These are phyloP conservation scores for Rubroshorea leprosula DNA, from an alignment of 345 rosid genomes.

Conservation along the genomic window DNA sequence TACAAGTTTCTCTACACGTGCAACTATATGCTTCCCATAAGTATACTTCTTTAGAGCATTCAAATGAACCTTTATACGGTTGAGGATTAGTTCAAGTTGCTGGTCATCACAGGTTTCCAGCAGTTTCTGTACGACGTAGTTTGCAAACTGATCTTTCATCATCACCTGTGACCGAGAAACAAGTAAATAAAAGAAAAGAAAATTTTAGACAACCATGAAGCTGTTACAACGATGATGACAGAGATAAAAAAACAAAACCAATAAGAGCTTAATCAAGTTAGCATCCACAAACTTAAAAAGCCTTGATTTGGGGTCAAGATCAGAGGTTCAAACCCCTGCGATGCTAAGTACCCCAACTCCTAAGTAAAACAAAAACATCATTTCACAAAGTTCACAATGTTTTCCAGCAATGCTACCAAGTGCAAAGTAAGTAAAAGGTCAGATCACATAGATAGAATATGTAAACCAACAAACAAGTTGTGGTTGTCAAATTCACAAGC, in stretches of 20 bases:
- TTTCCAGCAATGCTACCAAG: neutral
- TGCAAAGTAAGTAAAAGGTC: neutral
- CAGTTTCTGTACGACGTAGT: conserved; percentile 97
- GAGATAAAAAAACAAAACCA: too few relatives aligned
- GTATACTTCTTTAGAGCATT: conserved; percentile 90
- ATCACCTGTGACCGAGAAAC: conserved; percentile 43
- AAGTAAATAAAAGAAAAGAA: conserved; percentile 8
- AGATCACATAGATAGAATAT: too few relatives aligned
- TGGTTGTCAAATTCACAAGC: neutral
- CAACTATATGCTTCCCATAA: conserved; percentile 95
- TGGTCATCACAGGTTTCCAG: conserved; percentile 94
- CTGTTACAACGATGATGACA: neutral
- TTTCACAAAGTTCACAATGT: too few relatives aligned
- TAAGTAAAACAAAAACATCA: too few relatives aligned
- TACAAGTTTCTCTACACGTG: conserved; percentile 91
- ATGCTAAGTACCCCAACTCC: too few relatives aligned
- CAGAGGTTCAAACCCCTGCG: too few relatives aligned
- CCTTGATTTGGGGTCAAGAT: too few relatives aligned
- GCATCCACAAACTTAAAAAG: too few relatives aligned
- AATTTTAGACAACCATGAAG: neutral
- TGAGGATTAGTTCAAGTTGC: conserved; percentile 75
- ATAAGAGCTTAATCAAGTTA: too few relatives aligned
- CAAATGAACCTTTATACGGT: conserved; percentile 81
- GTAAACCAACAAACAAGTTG: neutral
- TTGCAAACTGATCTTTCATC: conserved; percentile 99